A percentile compares a stretch with the other conserved stretches of the same genome.
phyloP scores from a whole-genome alignment of 768 basidiomycete genomes.

The Russula sp. region DNA sequence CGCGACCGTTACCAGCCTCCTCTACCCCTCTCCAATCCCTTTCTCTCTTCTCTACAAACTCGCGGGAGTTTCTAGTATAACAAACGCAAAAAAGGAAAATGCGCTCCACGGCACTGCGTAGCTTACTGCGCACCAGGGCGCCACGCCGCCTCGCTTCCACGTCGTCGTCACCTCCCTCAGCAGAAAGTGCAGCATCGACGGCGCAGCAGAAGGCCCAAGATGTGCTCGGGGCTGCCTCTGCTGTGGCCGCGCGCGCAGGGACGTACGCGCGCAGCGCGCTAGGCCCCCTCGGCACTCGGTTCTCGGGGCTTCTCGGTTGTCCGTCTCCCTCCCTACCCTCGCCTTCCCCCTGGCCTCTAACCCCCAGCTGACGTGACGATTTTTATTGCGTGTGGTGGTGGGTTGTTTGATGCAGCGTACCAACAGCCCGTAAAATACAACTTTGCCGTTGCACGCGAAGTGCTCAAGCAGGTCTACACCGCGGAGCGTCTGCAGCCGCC shows the following conservation, averaged over 20 bases:
- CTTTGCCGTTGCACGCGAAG: slow-evolving; percentile 65
- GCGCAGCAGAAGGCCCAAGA: no score
- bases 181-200: slow-evolving; percentile 31
- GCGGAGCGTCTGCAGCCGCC: slow-evolving; percentile 60
- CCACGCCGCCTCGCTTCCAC: slow-evolving; percentile 12
- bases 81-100: neutral
- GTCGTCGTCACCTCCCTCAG: neutral
- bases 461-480: slow-evolving; percentile 53
- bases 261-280: no score
- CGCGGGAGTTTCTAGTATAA: neutral
- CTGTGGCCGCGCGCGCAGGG: no score
- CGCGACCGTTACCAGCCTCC: neutral
- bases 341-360: neutral
- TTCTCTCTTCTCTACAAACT: neutral
- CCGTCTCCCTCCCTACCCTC: slow-evolving; percentile 24
- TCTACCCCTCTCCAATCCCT: neutral
- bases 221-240: no score
- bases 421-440: slow-evolving; percentile 76
- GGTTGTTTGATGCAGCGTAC: slow-evolving; percentile 44
- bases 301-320: slow-evolving; percentile 47
- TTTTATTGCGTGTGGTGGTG: neutral
- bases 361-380: neutral
- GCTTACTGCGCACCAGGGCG: slow-evolving; percentile 2
- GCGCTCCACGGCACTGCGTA: slow-evolving; percentile 1
- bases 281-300: no score